Base-by-base conservation (phyloP, 2,329 filamentous ascomycete genomes). In the Elsinoe batatas region DNA sequence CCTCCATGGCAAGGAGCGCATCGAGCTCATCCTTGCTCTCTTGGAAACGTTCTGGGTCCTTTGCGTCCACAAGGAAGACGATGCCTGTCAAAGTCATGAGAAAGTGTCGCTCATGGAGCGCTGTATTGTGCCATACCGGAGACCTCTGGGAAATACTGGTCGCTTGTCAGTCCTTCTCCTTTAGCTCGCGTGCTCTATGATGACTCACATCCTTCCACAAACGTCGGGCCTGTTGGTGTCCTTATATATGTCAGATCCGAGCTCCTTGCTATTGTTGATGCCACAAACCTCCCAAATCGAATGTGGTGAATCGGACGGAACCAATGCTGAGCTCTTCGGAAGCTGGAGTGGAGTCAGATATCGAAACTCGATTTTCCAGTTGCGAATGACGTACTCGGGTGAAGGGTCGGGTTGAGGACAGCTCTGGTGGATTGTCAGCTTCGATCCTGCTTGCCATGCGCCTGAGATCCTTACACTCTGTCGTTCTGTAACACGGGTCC, bases 21-120 rank as follows among this genome's bases (percentile, higher is more conserved):
- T 98, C 93, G 60, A 98, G 87, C 78, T 98, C 93, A 65, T 87
- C 91, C 79, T 97, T 97, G 68, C 90, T 87, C 78, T 98, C 93
- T 66, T 80, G 72, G 71, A 98, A 88, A 64, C 93, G 89, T 76
- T 97, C 91, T 74, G 89, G 86, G 74, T 98, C 93, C 76, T 95
- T 95, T 67, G 93, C 90, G 67, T 98, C 93, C 65, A 98, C 88
- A 57, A 97, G 85, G 80, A 97, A 98, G 64, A 98, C 91, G 65
- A 97, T 95, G 58, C 91, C 91, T 73, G 60, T 62, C 11, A 68
- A 68, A 62, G 70, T 67, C 61, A 59, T 40, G 40, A 37, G 51
- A 13, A 30, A 18, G 3, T 37, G 11, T 4, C 20, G 11, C 11
- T 38, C 22, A 91, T 90, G 56, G 87, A 36, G 22, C 12, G 32